A percentile compares a stretch with the other conserved stretches of the same genome.
Evolutionary conservation across 2,329 filamentous ascomycete genomes (phyloP).

Genomic region (Fusarium neocosmosporiellum): DNA sequence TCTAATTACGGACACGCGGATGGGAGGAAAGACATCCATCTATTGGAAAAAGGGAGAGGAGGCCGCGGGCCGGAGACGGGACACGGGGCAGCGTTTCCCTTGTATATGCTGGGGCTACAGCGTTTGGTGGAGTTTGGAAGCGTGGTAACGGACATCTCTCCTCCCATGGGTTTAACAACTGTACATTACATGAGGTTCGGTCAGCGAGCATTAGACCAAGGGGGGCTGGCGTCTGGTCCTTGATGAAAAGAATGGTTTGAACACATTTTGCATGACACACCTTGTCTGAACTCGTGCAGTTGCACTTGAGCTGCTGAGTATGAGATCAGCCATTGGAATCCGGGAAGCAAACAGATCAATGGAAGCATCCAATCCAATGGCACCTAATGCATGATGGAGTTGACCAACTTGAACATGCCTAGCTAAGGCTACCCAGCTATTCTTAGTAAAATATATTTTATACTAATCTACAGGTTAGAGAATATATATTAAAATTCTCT

Average conservation of each 20-base stretch:
- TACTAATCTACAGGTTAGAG: not conserved
- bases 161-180: slow-evolving; percentile 58
- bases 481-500: not conserved
- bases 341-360: not conserved
- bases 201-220: slow-evolving; percentile 60
- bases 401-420: not conserved
- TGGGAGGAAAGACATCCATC: slow-evolving; percentile 1
- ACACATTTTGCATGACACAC: slow-evolving; percentile 4
- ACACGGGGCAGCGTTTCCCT: slow-evolving; percentile 32
- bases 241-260: slow-evolving; percentile 43
- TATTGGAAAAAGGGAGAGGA: slow-evolving; percentile 14
- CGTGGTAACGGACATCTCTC: slow-evolving; percentile 64
- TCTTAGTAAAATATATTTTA: not conserved
- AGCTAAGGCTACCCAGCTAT: not conserved
- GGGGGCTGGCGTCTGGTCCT: slow-evolving; percentile 50
- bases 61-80: slow-evolving; percentile 23
- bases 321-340: not conserved
- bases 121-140: slow-evolving; percentile 46
- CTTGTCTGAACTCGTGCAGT: not conserved
- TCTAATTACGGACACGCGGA: slow-evolving; percentile 36
- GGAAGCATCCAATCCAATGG: not conserved
- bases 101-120: slow-evolving; percentile 48
- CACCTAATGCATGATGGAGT: not conserved
- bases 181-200: slow-evolving; percentile 60
- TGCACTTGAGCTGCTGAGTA: not conserved